A percentile compares a stretch with the other conserved stretches of the same genome.
Evolutionary conservation across 805 yeast genomes (phyloP).

Genomic region (Kuraishia floccosa): DNA sequence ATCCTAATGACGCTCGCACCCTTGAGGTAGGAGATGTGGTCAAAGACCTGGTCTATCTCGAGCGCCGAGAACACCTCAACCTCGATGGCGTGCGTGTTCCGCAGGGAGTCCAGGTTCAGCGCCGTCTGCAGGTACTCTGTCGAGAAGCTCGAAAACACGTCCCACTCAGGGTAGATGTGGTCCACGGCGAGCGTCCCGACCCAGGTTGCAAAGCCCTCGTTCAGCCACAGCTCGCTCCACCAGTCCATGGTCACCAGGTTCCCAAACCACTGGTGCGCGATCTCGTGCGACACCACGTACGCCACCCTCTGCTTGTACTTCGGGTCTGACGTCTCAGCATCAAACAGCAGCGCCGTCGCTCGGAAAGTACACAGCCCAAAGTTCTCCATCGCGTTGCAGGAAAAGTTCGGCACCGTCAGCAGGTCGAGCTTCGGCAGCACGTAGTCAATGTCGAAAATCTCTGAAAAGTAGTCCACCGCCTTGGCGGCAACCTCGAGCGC

Average conservation of each 20-base stretch:
- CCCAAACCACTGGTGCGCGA: conserved; percentile 91
- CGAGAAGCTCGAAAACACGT: conserved; percentile 49
- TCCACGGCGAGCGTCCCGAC: conserved; percentile 66
- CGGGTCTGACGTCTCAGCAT: conserved; percentile 32
- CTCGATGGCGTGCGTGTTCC: conserved; percentile 70
- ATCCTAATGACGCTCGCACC: conserved; percentile 73
- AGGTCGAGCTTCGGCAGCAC: conserved; percentile 80
- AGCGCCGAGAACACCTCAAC: conserved; percentile 71
- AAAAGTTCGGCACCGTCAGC: conserved; percentile 67
- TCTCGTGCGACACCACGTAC: conserved; percentile 75
- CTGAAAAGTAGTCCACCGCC: conserved; percentile 37
- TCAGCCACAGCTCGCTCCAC: conserved; percentile 90
- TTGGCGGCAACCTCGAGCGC: conserved; percentile 36
- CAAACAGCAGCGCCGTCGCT: conserved; percentile 42
- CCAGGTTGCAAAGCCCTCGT: conserved; percentile 88
- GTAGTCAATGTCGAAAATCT: conserved; percentile 39
- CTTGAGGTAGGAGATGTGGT: conserved; percentile 69
- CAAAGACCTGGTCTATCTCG: conserved; percentile 76
- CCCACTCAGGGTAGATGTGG: conserved; percentile 70
- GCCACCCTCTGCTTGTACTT: conserved; percentile 60
- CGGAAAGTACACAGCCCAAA: conserved; percentile 75
- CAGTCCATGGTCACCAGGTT: conserved; percentile 84
- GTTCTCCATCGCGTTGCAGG: conserved; percentile 88
- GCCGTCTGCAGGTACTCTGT: conserved; percentile 40
- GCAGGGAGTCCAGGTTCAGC: conserved; percentile 41